Percentiles rank a stretch among this genome's conserved stretches.
phyloP scores from a whole-genome alignment of 2,329 filamentous ascomycete species.

The Penicillium olsonii region DNA sequence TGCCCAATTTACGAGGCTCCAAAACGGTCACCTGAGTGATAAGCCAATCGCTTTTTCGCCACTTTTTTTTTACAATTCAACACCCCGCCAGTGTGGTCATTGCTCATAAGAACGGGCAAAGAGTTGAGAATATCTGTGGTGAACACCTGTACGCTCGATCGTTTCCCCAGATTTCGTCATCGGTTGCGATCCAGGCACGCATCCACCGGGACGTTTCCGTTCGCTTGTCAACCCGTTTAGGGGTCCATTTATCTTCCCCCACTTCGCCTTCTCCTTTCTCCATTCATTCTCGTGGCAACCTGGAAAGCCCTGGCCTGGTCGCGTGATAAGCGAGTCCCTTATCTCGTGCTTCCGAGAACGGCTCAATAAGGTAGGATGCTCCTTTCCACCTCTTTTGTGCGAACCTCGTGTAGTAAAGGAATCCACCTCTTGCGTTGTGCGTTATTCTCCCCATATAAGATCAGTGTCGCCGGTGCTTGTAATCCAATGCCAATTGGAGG shows the following conservation, averaged over 20 bases:
- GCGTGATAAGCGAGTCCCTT: constrained; percentile 8
- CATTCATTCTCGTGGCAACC: background rate
- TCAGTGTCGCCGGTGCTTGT: constrained; percentile 5
- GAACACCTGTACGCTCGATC: too few relatives aligned
- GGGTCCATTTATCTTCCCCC: constrained; percentile 19
- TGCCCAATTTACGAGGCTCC: constrained; percentile 24
- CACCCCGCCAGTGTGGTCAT: constrained; percentile 3
- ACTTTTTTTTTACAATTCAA: constrained; percentile 14
- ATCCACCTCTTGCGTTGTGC: constrained; percentile 10
- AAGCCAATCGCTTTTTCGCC: constrained; percentile 21
- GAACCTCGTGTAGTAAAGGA: constrained; percentile 13
- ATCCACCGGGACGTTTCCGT: constrained; percentile 17
- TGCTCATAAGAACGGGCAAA: too few relatives aligned
- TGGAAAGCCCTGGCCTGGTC: constrained; percentile 6
- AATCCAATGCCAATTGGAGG: constrained; percentile 7
- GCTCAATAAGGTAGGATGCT: constrained; percentile 31
- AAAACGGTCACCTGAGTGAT: constrained; percentile 26
- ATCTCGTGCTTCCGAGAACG: constrained; percentile 23
- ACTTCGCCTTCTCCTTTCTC: constrained; percentile 12
- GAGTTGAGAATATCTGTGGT: too few relatives aligned
- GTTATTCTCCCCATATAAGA: constrained; percentile 3
- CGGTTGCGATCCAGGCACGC: constrained; percentile 9
- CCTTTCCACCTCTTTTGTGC: constrained; percentile 3
- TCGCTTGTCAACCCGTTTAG: constrained; percentile 21
- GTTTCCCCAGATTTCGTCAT: constrained; percentile 6